These are phyloP conservation scores for Tetraselmis chui DNA, from an alignment of 139 green algal species.

Conservation along the genomic window DNA sequence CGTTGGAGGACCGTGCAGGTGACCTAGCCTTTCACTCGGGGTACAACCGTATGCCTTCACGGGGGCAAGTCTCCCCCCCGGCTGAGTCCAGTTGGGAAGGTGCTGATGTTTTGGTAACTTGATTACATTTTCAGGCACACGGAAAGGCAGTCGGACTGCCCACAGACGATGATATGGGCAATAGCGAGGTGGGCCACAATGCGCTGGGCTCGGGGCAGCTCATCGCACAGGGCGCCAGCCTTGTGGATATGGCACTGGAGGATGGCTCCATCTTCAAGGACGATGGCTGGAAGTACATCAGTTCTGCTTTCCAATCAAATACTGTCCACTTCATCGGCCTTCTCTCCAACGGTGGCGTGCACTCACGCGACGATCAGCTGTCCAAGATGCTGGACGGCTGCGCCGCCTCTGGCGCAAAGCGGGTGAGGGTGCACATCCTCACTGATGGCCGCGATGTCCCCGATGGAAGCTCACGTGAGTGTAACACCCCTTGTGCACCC, in stretches of 20 bases:
- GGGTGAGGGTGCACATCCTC: conserved; percentile 56
- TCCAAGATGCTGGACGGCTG: conserved; percentile 44
- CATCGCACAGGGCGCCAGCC: conserved; percentile 82
- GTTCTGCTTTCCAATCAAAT: conserved; percentile 59
- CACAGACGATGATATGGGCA: conserved; percentile 89
- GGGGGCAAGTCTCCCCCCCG: too few relatives aligned
- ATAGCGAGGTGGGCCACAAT: conserved; percentile 87
- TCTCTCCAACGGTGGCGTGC: conserved; percentile 88
- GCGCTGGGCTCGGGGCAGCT: conserved; percentile 88
- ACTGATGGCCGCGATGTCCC: conserved; percentile 58
- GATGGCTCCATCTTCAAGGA: conserved; percentile 66
- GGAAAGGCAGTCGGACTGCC: conserved; percentile 88
- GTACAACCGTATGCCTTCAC: too few relatives aligned
- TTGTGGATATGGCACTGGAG: conserved; percentile 88
- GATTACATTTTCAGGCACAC: too few relatives aligned
- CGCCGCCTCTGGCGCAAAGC: conserved; percentile 37
- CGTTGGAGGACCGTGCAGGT: conserved; percentile 56
- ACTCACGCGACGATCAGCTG: conserved; percentile 73
- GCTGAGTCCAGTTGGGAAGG: too few relatives aligned
- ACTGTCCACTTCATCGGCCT: conserved; percentile 95
- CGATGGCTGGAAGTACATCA: conserved; percentile 79
- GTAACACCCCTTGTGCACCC: too few relatives aligned
- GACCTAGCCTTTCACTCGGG: too few relatives aligned
- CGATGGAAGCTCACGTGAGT: conserved; percentile 30
- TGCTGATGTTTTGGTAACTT: too few relatives aligned